Conservation (phyloP, 208 protist genomes). For the Borovskyia barvae region DNA sequence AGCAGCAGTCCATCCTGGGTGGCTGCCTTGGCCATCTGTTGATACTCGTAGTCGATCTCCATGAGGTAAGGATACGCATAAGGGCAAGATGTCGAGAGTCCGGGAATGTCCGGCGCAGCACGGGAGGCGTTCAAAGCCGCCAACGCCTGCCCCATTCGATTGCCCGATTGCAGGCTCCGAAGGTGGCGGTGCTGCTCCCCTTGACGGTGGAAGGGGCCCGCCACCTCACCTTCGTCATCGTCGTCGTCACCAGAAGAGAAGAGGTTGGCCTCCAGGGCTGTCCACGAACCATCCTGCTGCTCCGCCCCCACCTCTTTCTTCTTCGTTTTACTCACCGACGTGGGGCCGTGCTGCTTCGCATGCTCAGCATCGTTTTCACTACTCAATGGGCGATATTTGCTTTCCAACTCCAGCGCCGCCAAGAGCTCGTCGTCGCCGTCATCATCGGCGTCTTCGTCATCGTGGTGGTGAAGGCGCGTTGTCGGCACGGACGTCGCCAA, state of each 20-base stretch:
- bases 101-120: slow-evolving; percentile 2
- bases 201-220: neutral
- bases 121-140: slow-evolving; percentile 11
- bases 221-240: neutral
- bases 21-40: slow-evolving; percentile 36
- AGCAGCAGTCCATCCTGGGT: slow-evolving; percentile 33
- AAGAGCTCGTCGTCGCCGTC: slow-evolving; percentile 5
- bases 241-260: slow-evolving; percentile 20
- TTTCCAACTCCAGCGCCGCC: slow-evolving; percentile 10
- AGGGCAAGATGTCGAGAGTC: slow-evolving; percentile 19
- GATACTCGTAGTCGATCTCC: slow-evolving; percentile 59
- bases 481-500: slow-evolving; percentile 9
- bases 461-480: neutral
- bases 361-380: neutral
- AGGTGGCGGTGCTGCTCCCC: neutral
- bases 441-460: neutral
- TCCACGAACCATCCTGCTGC: slow-evolving; percentile 7
- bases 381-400: slow-evolving; percentile 13
- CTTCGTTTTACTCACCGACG: neutral
- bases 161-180: slow-evolving; percentile 4
- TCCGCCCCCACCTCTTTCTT: neutral
- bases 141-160: slow-evolving; percentile 23
- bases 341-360: neutral
- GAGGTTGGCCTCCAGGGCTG: slow-evolving; percentile 18
- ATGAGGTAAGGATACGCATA: slow-evolving; percentile 43